Evolutionary conservation across 2,329 filamentous ascomycete species (phyloP).

Genomic region (Ploettnerulaceae sp.): DNA sequence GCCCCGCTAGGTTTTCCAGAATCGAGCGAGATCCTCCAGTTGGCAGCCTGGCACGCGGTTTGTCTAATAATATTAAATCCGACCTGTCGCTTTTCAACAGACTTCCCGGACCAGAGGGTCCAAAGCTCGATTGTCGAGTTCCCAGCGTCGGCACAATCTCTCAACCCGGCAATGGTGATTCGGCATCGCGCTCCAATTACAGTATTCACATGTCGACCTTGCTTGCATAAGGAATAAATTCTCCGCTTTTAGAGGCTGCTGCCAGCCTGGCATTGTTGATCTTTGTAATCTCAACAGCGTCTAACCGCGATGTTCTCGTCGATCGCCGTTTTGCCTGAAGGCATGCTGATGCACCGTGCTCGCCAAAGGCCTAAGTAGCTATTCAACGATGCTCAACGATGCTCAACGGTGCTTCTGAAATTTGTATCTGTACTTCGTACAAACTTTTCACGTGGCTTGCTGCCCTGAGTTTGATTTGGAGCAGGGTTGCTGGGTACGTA

Average conservation of each 20-base stretch:
- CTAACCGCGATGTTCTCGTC: slow-evolving; percentile 6
- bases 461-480: neutral
- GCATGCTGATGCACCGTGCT: neutral
- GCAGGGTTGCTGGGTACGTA: slow-evolving; percentile 2
- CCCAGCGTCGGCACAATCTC: neutral
- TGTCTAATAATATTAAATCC: neutral
- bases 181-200: neutral
- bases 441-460: slow-evolving; percentile 9
- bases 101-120: neutral
- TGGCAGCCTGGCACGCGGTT: neutral
- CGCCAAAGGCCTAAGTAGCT: neutral
- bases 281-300: slow-evolving; percentile 5
- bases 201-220: neutral
- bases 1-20: neutral
- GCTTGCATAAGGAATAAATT: slow-evolving; percentile 4
- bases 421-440: slow-evolving; percentile 4
- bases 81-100: neutral
- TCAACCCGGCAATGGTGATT: neutral
- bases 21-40: neutral
- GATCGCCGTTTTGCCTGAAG: slow-evolving; percentile 6
- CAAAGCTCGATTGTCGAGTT: neutral
- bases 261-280: neutral
- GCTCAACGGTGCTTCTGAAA: neutral
- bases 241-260: neutral
- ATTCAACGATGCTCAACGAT: no score